A percentile compares a stretch with the other conserved stretches of the same genome.
phyloP scores from a whole-genome alignment of 805 yeast genomes.

The Tetrapisispora nanseiensis region DNA sequence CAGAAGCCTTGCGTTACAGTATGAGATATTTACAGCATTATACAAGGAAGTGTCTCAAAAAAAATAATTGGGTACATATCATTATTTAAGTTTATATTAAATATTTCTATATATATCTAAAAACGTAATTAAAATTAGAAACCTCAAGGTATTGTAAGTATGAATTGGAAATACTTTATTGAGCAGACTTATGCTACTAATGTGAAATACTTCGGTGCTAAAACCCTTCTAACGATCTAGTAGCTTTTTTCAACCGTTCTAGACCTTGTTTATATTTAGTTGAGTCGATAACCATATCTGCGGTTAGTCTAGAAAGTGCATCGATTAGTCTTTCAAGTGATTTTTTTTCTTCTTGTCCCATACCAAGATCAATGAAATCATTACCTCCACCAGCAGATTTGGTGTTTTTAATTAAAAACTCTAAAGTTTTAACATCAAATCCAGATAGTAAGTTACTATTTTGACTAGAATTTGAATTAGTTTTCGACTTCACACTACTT shows the following conservation, averaged over 20 bases:
- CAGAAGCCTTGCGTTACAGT: too few relatives aligned
- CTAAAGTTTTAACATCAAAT: constrained; percentile 28
- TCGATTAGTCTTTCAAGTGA: constrained; percentile 79
- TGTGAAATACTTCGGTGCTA: constrained; percentile 7
- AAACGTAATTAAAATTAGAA: too few relatives aligned
- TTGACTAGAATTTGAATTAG: neutral
- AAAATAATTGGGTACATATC: too few relatives aligned
- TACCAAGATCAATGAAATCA: constrained; percentile 63
- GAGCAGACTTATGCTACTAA: too few relatives aligned
- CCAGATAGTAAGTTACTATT: neutral
- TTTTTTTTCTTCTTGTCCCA: constrained; percentile 68
- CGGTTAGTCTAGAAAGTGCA: constrained; percentile 73
- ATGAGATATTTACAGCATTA: too few relatives aligned
- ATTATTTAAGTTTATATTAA: too few relatives aligned
- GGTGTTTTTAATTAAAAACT: constrained; percentile 31
- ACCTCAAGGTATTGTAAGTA: too few relatives aligned
- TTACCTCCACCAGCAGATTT: constrained; percentile 34
- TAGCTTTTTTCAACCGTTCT: constrained; percentile 68
- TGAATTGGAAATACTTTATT: too few relatives aligned
- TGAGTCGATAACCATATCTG: constrained; percentile 84
- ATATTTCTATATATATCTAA: too few relatives aligned
- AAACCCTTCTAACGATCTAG: constrained; percentile 80
- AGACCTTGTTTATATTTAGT: constrained; percentile 77
- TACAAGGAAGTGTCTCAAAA: too few relatives aligned
- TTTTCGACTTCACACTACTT: neutral